Conservation (phyloP, 768 basidiomycete species). For the Obba rivulosa region DNA sequence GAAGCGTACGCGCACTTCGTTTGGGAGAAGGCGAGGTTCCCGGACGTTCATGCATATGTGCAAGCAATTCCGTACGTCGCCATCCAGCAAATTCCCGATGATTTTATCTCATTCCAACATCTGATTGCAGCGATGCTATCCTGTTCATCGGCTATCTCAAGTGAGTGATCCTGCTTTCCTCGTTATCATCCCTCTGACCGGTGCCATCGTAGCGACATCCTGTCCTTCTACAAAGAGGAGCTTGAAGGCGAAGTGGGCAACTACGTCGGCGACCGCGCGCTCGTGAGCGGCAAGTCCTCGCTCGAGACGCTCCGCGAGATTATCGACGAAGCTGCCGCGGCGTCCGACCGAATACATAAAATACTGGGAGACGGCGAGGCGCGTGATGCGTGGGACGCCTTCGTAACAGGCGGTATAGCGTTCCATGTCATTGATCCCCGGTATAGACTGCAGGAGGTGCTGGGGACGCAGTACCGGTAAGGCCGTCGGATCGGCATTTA, state of each 20-base stretch:
- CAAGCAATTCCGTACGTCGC: conserved; percentile 32
- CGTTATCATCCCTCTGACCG: neutral
- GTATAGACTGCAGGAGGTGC: conserved; percentile 4
- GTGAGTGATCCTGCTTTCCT: neutral
- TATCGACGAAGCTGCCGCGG: conserved; percentile 10
- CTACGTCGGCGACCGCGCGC: conserved; percentile 13
- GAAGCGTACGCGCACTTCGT: conserved; percentile 32
- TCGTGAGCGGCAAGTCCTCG: neutral
- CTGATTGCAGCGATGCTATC: neutral
- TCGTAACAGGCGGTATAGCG: neutral
- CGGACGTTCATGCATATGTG: conserved; percentile 24
- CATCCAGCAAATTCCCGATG: neutral
- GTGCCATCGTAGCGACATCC: conserved; percentile 6
- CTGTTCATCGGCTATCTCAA: conserved; percentile 4
- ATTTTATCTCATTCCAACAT: neutral
- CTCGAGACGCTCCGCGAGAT: conserved; percentile 4
- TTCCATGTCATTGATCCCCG: conserved; percentile 3
- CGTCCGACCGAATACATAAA: neutral
- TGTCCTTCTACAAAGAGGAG: conserved; percentile 18
- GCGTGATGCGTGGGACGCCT: conserved; percentile 6
- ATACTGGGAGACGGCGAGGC: conserved; percentile 2
- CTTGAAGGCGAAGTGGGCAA: conserved; percentile 8
- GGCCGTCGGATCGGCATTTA: too few species aligned
- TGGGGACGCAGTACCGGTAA: too few species aligned
- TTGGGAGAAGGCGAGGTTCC: conserved; percentile 29